phyloP scores from a whole-genome alignment of 106 monocot genomes.

The Dactylorhiza incarnata region DNA sequence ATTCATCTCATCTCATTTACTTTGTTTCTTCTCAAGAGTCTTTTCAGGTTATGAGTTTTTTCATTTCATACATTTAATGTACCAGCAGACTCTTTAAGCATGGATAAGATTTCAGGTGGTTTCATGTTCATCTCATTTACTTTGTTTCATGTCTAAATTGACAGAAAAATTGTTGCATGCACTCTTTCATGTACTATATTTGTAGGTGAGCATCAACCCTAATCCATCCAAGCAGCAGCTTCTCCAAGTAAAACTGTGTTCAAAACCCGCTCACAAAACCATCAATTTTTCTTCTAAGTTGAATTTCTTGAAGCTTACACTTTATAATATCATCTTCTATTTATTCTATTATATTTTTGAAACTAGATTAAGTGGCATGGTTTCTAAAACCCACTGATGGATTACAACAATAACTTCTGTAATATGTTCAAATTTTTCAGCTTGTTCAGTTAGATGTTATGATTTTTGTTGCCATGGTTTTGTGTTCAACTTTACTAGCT shows the following conservation, averaged over 20 bases:
- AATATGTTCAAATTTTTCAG: background rate
- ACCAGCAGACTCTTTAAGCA: constrained; percentile 98
- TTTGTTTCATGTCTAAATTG: too few relatives aligned
- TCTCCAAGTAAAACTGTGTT: too few relatives aligned
- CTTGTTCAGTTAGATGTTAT: background rate
- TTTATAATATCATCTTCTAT: background rate
- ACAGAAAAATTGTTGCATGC: too few relatives aligned
- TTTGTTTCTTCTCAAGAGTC: constrained; percentile 92
- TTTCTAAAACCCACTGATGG: background rate
- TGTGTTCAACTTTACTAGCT: background rate
- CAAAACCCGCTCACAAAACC: too few relatives aligned
- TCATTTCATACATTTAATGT: constrained; percentile 98
- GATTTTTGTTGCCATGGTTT: background rate
- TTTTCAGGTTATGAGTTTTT: constrained; percentile 82
- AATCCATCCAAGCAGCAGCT: too few relatives aligned
- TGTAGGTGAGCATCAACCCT: too few relatives aligned
- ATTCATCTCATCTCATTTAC: constrained; percentile 92
- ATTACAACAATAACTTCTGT: background rate
- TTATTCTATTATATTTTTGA: background rate
- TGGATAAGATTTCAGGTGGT: constrained; percentile 92
- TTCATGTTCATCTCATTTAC: constrained; percentile 99
- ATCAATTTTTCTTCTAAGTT: too few relatives aligned
- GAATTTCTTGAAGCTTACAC: too few relatives aligned
- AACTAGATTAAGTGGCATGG: background rate
- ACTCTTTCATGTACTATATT: too few relatives aligned